These are phyloP conservation scores for Conticribra guillardii DNA, from an alignment of 108 stramenopile species.

Conservation along the genomic window DNA sequence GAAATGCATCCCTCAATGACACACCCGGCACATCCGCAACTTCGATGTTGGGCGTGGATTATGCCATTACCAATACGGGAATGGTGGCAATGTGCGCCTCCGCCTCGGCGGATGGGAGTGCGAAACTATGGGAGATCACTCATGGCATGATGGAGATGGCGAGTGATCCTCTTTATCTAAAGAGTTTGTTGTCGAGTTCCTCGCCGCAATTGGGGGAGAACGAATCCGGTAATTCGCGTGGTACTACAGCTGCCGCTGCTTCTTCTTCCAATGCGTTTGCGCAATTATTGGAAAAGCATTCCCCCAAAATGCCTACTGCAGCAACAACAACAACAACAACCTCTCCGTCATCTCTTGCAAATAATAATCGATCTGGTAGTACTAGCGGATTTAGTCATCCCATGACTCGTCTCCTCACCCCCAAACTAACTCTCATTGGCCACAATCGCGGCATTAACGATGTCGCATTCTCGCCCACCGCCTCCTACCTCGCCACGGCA, in stretches of 20 bases:
- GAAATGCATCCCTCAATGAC: background rate
- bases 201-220: background rate
- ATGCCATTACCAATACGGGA: too few species aligned
- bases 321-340: too few species aligned
- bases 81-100: slow-evolving; percentile 63
- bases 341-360: too few species aligned
- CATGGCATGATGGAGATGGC: slow-evolving; percentile 11
- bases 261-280: too few species aligned
- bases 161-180: background rate
- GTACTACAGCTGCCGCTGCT: too few species aligned
- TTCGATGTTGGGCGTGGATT: too few species aligned
- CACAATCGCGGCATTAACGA: slow-evolving; percentile 89
- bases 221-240: background rate
- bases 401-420: slow-evolving; percentile 24
- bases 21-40: too few species aligned
- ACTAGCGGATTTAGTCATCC: too few species aligned
- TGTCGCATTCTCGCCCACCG: slow-evolving; percentile 74
- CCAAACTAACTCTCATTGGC: slow-evolving; percentile 47
- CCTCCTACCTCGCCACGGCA: slow-evolving; percentile 84
- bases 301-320: too few species aligned
- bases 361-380: too few species aligned
- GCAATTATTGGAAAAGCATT: too few species aligned
- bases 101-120: slow-evolving; percentile 78
- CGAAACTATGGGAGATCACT: slow-evolving; percentile 77
- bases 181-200: slow-evolving; percentile 6